Base-by-base conservation (phyloP, 2,329 filamentous ascomycete genomes). In the Samsoniella hepiali region DNA sequence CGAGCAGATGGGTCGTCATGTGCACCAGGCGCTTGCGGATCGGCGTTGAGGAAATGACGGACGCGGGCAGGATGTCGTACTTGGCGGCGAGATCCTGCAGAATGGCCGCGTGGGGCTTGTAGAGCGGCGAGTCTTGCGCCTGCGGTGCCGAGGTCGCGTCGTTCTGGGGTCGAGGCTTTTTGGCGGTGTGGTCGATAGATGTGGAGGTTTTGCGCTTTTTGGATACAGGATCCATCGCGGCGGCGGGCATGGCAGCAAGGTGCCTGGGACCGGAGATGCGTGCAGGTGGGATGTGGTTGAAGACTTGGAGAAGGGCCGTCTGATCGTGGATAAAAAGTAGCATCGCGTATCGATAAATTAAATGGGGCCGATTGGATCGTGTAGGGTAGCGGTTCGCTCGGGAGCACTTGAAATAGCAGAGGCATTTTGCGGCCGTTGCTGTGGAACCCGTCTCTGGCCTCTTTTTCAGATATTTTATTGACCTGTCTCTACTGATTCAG, bases 31-130 rank as follows among this genome's bases (percentile, higher is more conserved):
- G 82, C 69, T 83, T 84, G 65, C 77, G 77, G 65, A 90, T 88
- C 69, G 82, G 79, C 5, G 85, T 82, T 2, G 85, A 87, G 2
- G 85, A 84, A 45, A 88, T 81, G 51, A 88, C 79, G 27, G 81
- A 85, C 59, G 82, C 76, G 1, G 79, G 69, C 40, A 82, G 79
- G 58, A 88, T 72, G 54, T 83, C 76, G 72, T 82, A 82, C 59
- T 78, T 80, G 3, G 74, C 66, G 27, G 72, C 72, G 22, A 87
- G 76, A 58, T 79, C 75, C 31, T 71, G 67, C 36, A 78, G 71
- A 56, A 70, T 61, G 8, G 67, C 36, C 17, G 54, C 65, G 56
- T 64, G 56, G 8, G 66, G 57, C 34, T 63, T 11, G 45, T 32
- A 38, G 34, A 63, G 62, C 36, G 62, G 62, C 47, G 62, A 58